These are phyloP conservation scores for Helminthosporium solani DNA, from an alignment of 2,329 filamentous ascomycete genomes.

Conservation along the genomic window DNA sequence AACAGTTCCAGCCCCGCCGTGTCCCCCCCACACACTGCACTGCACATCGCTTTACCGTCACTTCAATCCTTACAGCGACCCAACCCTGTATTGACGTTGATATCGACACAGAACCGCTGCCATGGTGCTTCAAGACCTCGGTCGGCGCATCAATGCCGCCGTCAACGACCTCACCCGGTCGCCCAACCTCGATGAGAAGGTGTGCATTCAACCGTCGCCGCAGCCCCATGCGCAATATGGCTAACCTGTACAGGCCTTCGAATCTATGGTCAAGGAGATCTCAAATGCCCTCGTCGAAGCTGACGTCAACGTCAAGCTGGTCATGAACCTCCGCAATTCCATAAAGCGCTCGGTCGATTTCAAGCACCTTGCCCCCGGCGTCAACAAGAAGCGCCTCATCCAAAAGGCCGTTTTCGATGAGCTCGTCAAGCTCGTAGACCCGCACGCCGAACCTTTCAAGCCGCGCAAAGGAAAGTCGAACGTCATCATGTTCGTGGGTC, in stretches of 20 bases:
- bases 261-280: constrained; percentile 98
- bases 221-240: too few species aligned
- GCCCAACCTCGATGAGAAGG: constrained; percentile 95
- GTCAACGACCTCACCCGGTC: constrained; percentile 91
- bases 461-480: constrained; percentile 95
- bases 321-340: constrained; percentile 86
- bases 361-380: constrained; percentile 82
- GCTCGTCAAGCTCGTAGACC: constrained; percentile 91
- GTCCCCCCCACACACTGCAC: constrained; percentile 6
- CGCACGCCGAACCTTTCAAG: constrained; percentile 92
- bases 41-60: constrained; percentile 3
- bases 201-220: constrained; percentile 41
- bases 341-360: constrained; percentile 92
- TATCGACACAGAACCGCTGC: constrained; percentile 19
- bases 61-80: constrained; percentile 5
- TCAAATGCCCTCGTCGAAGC: constrained; percentile 92
- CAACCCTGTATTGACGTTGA: too few species aligned
- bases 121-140: constrained; percentile 99
- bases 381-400: constrained; percentile 98
- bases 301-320: constrained; percentile 94
- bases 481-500: constrained; percentile 98
- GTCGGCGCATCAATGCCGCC: constrained; percentile 96
- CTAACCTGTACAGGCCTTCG: constrained; percentile 72
- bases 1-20: constrained; percentile 12
- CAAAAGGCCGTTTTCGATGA: constrained; percentile 98